Evolutionary conservation across 2,329 filamentous ascomycete species (phyloP), one percentile per base, ranked within the genome.

Genomic region (Xylariaceae sp.): DNA sequence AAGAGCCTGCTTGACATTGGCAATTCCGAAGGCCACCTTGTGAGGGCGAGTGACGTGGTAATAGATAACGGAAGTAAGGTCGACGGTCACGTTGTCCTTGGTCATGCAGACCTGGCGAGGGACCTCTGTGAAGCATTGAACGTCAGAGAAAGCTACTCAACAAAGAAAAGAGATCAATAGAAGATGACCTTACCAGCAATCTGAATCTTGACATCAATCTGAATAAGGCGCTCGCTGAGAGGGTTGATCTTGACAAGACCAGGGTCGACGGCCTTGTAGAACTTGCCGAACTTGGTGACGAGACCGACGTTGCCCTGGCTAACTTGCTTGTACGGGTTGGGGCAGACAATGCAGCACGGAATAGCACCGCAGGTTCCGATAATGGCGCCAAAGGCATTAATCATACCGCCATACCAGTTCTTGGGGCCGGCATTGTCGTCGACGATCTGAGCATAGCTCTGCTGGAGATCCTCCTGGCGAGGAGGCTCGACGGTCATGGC

Each of bases 121-220:
- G 23, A 99, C 94, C 80, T 99, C 88, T 70, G 55, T 49, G 54
- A 8, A 49, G 76, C 69, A 53, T 35, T 35, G 23, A 60, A 8
- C 15, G 54, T 63, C 17, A 59, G 62, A 35, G 7, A 1, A 34
- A 15, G 15, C 9, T 17, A 9, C 18, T 39, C 13, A 42, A 17
- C 50, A 11, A 51, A 35, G 34, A 10, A 23, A 51, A 10, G 44
- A 18, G 2, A 35, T 44, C 58, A 18, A 35, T 2, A 4, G 11
- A 55, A 61, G 48, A 61, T n/a, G 56, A 4, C 63, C 68, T 47
- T 69, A 70, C 68, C 69, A 55, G 95, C 91, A 66, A 96, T 97
- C 78, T 99, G 94, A 69, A 97, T 97, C 86, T 97, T 99, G 78
- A 99, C 94, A 74, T 99, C 94, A 72, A 99, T 88, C 70, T 95